Conservation (phyloP, 306 rosid genomes). For the Inga laurina region DNA sequence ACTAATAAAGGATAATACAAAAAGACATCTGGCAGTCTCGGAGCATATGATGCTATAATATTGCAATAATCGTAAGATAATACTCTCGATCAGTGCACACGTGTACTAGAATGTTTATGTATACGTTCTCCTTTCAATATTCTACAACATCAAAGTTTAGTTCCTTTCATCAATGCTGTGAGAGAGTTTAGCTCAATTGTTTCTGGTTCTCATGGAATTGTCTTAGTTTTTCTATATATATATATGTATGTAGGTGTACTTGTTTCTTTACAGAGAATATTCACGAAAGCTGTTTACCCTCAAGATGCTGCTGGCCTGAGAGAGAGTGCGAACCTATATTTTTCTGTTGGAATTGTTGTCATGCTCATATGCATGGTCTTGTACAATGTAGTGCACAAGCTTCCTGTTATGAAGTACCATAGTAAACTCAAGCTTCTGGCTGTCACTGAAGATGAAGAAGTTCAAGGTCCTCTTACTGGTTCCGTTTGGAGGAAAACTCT, state of each 20-base stretch:
- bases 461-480: conserved; percentile 51
- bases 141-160: no score
- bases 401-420: conserved; percentile 81
- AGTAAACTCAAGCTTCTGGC: conserved; percentile 65
- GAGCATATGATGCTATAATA: no score
- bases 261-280: conserved; percentile 65
- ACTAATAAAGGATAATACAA: no score
- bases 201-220: neutral
- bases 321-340: conserved; percentile 81
- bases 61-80: no score
- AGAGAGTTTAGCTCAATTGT: neutral
- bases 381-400: conserved; percentile 64
- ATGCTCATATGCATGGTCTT: conserved; percentile 63
- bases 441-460: conserved; percentile 47
- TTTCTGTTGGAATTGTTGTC: conserved; percentile 60
- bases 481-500: conserved; percentile 56
- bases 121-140: no score
- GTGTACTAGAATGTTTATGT: no score
- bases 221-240: neutral
- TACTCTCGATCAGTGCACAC: no score
- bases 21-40: no score
- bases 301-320: conserved; percentile 74
- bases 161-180: no score
- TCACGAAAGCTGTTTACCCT: conserved; percentile 74
- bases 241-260: conserved; percentile 69